Evolutionary conservation across 129 eudicot genomes (phyloP), one percentile per base, ranked within the genome.

Genomic region (Heracleum sosnowskyi): DNA sequence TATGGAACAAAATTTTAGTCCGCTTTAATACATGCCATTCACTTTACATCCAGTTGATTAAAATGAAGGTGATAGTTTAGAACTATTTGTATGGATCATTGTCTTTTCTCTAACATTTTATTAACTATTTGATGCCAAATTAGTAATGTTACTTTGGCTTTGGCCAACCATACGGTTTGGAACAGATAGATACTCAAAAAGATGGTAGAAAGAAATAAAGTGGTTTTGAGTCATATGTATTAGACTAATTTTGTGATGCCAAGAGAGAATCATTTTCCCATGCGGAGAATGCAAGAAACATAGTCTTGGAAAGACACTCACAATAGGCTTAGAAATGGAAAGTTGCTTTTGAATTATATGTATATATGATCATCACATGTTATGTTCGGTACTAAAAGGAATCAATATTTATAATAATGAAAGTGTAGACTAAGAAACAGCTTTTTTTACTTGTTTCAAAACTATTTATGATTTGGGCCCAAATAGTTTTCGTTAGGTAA

Each of bases 331-430:
- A 10, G 2, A 57, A n/a, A 20, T 73, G 76, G 46, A 73, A 73
- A 73, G 76, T 73, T 73, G 51, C 76, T 73, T 39, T 40, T 73
- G 53, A 73, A 73, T 73, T 73, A 41, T 41, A 73, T 73, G 76
- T 40, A n/a, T 57, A 2, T 57, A 10, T n/a, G 66, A n/a, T 73
- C 55, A 40, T 73, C 76, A 73, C 76, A 41, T 73, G 76, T 41
- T 24, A 73, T 73, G 76, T 73, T 73, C 24, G 76, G 33, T 57
- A n/a, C 66, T 57, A 57, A 57, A 57, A n/a, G 29, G 66, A 57
- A 26, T 57, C 18, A n/a, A 72, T n/a, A 72, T n/a, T 72, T 39
- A 39, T 41, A 73, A 72, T 72, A 72, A 72, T 73, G 28, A 7
- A 16, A 70, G 18, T 39, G 31, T 22, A 22, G 75, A 39, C 75